Base-by-base conservation (phyloP, 2,329 filamentous ascomycete species). In the Nemania diffusa region DNA sequence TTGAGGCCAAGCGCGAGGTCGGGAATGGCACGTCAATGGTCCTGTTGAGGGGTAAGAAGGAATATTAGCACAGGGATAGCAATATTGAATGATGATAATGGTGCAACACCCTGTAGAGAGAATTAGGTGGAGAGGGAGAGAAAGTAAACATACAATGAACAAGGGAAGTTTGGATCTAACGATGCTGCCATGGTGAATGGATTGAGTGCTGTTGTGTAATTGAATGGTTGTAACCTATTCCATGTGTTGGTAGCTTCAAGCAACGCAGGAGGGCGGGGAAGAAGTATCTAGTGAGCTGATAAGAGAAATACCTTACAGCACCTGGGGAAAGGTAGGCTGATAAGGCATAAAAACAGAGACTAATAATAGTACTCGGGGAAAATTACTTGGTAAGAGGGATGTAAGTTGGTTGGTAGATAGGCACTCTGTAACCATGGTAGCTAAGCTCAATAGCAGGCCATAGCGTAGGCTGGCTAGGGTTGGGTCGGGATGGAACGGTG, bases 21-120 rank as follows among this genome's bases (percentile, higher is more conserved):
- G 94, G 94, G 77, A 98, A 91, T 51, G 96, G 95, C 66, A 96
- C 85, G 73, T 90, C 85, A 69, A 97, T 87, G 67, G 86, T 88
- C 75, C 92, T 94, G 76, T 70, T 57, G 62, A 52, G 66, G 74
- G 73, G 68, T 76, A 66, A 71, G 44, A 74, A 32, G 9, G 5
- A 32, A 22, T 20, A 53, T 73, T 68, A 75, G 69, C 69, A 71
- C 56, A 20, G 22, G 53, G 20, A 42, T 65, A 67, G n/a, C 57
- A 9, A 17, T 46, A n/a, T 3, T 40, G 13, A 40, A 3, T 15
- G 32, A 34, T 11, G 53, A 29, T 44, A 22, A 63, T 65, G 62
- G 55, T 65, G 57, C 37, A 29, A 57, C 52, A n/a, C 17, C 5
- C 44, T 34, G 37, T 44, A 24, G 29, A 27, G 8, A 59, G 32